Conservation (phyloP, 2,329 filamentous ascomycete genomes). For the Cladorrhinum sp. region DNA sequence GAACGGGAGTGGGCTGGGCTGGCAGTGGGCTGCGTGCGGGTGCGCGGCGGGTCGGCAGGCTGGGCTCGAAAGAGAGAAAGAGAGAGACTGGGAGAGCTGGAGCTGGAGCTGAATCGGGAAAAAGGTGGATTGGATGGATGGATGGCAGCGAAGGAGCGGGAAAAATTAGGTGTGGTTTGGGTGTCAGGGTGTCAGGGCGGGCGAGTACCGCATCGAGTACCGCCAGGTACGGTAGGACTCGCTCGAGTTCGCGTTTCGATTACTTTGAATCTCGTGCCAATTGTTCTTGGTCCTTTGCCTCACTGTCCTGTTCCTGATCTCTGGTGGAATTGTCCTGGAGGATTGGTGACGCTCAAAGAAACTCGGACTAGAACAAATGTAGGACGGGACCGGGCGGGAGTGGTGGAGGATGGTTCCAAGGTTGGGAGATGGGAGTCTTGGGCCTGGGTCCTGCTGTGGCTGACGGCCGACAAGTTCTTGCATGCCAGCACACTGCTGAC, state of each 20-base stretch:
- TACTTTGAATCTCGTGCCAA: neutral
- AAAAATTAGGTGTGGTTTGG: slow-evolving; percentile 18
- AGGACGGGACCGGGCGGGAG: neutral
- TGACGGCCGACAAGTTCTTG: slow-evolving; percentile 17
- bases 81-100: neutral
- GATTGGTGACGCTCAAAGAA: neutral
- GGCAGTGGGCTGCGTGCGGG: slow-evolving; percentile 22
- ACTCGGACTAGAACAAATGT: neutral
- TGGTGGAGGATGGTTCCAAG: neutral
- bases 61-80: slow-evolving; percentile 21
- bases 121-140: slow-evolving; percentile 4
- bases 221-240: slow-evolving; percentile 20
- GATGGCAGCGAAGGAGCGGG: slow-evolving; percentile 13
- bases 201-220: neutral
- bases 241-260: slow-evolving; percentile 9
- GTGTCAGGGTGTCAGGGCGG: neutral
- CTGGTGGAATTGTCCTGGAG: neutral
- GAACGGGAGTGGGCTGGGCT: slow-evolving; percentile 12
- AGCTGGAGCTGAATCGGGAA: slow-evolving; percentile 21
- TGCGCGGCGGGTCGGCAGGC: slow-evolving; percentile 23
- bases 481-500: slow-evolving; percentile 25
- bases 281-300: neutral
- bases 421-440: neutral
- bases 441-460: slow-evolving; percentile 20
- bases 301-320: neutral